Evolutionary conservation across 441 rosid genomes (phyloP).

Genomic region (Populus hybrid): DNA sequence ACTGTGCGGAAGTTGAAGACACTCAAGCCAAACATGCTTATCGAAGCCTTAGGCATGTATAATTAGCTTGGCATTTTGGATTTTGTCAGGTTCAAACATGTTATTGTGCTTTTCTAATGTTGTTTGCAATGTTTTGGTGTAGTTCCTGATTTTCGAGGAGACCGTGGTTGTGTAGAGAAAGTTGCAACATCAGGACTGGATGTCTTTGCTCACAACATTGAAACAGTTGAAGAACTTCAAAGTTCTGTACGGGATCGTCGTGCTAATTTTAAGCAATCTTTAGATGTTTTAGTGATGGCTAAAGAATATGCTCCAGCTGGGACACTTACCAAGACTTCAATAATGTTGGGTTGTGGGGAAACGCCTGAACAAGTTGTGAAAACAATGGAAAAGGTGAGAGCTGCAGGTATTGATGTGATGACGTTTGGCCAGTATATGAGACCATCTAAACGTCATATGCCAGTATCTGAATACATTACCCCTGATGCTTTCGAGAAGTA

Average conservation of each 20-base stretch:
- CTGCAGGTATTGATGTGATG: slow-evolving; percentile 91
- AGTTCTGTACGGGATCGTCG: slow-evolving; percentile 82
- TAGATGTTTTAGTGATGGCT: slow-evolving; percentile 87
- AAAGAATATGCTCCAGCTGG: slow-evolving; percentile 69
- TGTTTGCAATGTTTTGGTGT: slow-evolving; percentile 20
- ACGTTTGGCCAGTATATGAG: slow-evolving; percentile 99
- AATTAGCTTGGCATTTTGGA: background rate
- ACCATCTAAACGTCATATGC: slow-evolving; percentile 98
- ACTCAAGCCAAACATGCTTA: slow-evolving; percentile 81
- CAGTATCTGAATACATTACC: slow-evolving; percentile 87
- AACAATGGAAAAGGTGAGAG: slow-evolving; percentile 96
- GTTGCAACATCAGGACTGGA: slow-evolving; percentile 87
- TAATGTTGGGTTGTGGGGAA: slow-evolving; percentile 98
- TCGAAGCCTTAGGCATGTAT: slow-evolving; percentile 85
- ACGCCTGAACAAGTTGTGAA: slow-evolving; percentile 87
- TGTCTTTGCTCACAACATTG: slow-evolving; percentile 95
- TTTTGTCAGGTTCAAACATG: background rate
- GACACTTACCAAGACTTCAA: slow-evolving; percentile 87
- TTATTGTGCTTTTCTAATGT: background rate
- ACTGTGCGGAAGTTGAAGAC: slow-evolving; percentile 78
- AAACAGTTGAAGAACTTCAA: slow-evolving; percentile 98
- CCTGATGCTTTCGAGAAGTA: slow-evolving; percentile 94
- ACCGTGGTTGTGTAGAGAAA: slow-evolving; percentile 70
- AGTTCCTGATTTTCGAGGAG: slow-evolving; percentile 98
- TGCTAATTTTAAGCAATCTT: slow-evolving; percentile 90